Evolutionary conservation across 805 yeast species (phyloP), one percentile per base, ranked within the genome.

Genomic region (Lachancea quebecensis): DNA sequence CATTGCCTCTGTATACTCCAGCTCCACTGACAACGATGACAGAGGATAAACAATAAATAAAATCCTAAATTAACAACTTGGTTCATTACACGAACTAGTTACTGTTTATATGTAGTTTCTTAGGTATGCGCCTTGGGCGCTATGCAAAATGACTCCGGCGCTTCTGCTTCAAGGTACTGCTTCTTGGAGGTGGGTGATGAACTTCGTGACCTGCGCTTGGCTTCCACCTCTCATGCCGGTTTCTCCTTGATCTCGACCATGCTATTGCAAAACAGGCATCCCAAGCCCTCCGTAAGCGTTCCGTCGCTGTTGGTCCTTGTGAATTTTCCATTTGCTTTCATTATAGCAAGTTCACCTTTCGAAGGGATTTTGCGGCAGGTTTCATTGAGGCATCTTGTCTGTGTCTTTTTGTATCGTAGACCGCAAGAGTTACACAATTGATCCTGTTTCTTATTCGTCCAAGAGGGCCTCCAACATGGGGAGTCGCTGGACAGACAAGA

Each of bases 381-480:
- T 2, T 72, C 66, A 55, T 85, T 84, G 41, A 85, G 70, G 67
- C 99, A 91, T 59, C 97, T 76, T 2, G 95, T 95, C 25, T 87
- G 85, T 0, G 97, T 90, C 69, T 91, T 91, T 66, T 93, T 90
- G 69, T 86, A 91, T 52, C 99, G 74, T 56, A 91, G 71, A 1
- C 99, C 99, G 67, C 99, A 91, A 1, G 96, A 87, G 62, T 91
- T 91, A 71, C 99, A 91, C 54, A 91, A 74, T 68, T 90, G 98
- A n/a, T 97, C 98, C 50, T 85, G 88, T 52, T 81, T 72, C 25
- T 80, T 72, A 17, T 49, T 47, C 2, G 91, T 81, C 99, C 99
- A 91, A 4, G 95, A 84, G 1, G 99, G 99, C 60, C 99, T 78
- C 99, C 99, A 91, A 66, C 99, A 91, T 4, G 99, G 99, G 5